phyloP scores from a whole-genome alignment of 495 filamentous ascomycete species.

The Podospora didyma region DNA sequence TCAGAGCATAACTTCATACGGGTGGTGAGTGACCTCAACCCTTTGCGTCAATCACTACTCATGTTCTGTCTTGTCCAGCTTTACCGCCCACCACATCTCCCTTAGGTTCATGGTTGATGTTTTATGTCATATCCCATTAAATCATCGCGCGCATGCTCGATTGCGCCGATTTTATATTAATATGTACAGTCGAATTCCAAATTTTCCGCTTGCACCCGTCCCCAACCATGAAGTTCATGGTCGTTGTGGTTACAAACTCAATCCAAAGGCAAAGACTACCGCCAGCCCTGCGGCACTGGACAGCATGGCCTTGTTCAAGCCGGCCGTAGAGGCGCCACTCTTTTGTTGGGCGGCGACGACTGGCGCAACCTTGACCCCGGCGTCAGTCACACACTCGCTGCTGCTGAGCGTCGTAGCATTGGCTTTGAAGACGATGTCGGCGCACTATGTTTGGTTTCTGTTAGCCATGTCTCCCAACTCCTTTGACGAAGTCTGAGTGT shows the following conservation, averaged over 20 bases:
- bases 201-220: neutral
- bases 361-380: slow-evolving; percentile 25
- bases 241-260: slow-evolving; percentile 18
- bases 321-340: slow-evolving; percentile 9
- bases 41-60: neutral
- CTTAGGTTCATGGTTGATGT: too few relatives aligned
- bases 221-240: neutral
- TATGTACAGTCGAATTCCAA: neutral
- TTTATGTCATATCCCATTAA: too few relatives aligned
- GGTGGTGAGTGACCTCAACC: neutral
- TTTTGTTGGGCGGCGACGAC: slow-evolving; percentile 11
- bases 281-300: slow-evolving; percentile 52
- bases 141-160: too few relatives aligned
- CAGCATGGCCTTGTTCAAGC: slow-evolving; percentile 32
- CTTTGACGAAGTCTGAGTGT: too few relatives aligned
- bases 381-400: slow-evolving; percentile 46
- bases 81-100: too few relatives aligned
- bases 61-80: neutral
- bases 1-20: neutral
- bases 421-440: slow-evolving; percentile 55
- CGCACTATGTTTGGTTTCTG: slow-evolving; percentile 41
- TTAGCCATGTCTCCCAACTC: neutral
- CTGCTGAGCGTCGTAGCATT: slow-evolving; percentile 35
- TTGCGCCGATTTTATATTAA: neutral
- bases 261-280: slow-evolving; percentile 43